These are phyloP conservation scores for Zymoseptoria pseudotritici DNA, from an alignment of 2,329 filamentous ascomycete species.

Conservation along the genomic window DNA sequence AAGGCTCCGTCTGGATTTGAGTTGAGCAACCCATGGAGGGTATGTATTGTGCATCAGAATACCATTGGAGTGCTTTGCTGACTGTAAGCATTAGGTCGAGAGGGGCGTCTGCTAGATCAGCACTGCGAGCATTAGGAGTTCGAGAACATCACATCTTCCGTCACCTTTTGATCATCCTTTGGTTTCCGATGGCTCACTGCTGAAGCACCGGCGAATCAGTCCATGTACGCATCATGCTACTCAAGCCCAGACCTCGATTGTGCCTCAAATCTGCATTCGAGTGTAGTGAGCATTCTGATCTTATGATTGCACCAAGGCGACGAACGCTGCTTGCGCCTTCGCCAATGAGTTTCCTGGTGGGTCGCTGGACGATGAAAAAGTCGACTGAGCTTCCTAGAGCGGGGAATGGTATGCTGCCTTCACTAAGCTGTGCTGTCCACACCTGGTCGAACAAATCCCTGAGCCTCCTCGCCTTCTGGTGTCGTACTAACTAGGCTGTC, in stretches of 20 bases:
- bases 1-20: conserved; percentile 56
- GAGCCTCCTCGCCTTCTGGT: background rate
- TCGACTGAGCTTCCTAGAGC: no score
- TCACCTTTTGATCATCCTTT: background rate
- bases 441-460: no score
- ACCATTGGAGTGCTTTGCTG: background rate
- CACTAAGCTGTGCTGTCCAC: no score
- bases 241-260: background rate
- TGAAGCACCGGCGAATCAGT: background rate
- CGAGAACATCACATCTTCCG: background rate
- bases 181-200: background rate
- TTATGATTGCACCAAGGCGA: no score
- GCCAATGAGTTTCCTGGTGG: no score
- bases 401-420: no score
- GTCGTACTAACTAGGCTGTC: background rate
- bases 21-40: conserved; percentile 61
- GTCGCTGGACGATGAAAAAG: no score
- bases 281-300: no score
- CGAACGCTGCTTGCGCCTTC: no score
- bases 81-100: conserved; percentile 17
- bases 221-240: background rate
- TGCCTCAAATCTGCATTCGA: no score
- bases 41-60: conserved; percentile 31
- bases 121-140: background rate
- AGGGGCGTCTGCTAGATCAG: conserved; percentile 6